A percentile compares a stretch with the other conserved stretches of the same genome.
Evolutionary conservation across 1,284 basidiomycete genomes (phyloP).

Genomic region (Ustilago nuda): DNA sequence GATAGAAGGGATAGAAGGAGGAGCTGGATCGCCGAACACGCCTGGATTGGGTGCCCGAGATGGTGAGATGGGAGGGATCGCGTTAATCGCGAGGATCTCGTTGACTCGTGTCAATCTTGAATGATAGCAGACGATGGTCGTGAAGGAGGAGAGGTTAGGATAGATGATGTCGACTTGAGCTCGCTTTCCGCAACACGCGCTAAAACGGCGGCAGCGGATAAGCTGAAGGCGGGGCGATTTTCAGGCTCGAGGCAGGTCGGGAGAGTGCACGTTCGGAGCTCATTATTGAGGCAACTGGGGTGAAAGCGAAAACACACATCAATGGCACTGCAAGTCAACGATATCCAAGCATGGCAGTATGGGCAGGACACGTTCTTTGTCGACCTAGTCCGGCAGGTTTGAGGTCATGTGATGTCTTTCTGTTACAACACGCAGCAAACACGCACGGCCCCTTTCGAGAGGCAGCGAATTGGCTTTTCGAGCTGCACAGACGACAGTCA

Average conservation of each 20-base stretch:
- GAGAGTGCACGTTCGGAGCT: conserved; percentile 16
- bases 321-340: background rate
- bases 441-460: background rate
- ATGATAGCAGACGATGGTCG: conserved; percentile 19
- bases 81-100: conserved; percentile 50
- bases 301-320: conserved; percentile 15
- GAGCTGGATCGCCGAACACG: conserved; percentile 50
- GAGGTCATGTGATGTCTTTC: background rate
- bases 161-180: conserved; percentile 5
- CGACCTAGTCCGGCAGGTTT: background rate
- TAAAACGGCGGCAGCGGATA: conserved; percentile 22
- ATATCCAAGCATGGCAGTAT: background rate
- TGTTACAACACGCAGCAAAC: background rate
- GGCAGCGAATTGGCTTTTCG: background rate
- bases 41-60: conserved; percentile 62
- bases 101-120: conserved; percentile 28
- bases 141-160: conserved; percentile 10
- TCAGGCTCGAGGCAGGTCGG: background rate
- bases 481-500: background rate
- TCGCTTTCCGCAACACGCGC: background rate
- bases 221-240: conserved; percentile 1
- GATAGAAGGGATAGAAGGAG: background rate
- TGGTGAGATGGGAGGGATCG: conserved; percentile 47
- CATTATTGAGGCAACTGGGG: background rate
- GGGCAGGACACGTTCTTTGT: background rate